These are phyloP conservation scores for Bassia scoparia DNA, from an alignment of 148 eudicot species.

Conservation along the genomic window DNA sequence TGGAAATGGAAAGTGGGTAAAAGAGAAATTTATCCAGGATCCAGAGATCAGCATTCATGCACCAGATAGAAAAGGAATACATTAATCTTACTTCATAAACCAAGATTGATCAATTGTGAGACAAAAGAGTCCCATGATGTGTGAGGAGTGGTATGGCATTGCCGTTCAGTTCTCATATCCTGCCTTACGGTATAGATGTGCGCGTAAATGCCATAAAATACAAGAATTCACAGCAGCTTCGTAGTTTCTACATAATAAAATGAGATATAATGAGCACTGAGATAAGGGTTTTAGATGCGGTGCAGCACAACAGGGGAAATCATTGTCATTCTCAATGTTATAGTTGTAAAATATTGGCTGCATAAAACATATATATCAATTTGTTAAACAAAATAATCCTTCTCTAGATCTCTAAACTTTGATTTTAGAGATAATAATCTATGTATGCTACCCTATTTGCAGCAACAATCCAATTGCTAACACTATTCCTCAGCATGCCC, in stretches of 20 bases:
- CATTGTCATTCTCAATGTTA: constrained; percentile 64
- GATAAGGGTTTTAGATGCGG: constrained; percentile 59
- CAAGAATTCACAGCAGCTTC: too few relatives aligned
- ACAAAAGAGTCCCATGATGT: constrained; percentile 59
- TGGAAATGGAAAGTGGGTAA: neutral
- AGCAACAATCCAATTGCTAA: constrained; percentile 10
- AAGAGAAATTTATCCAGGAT: neutral
- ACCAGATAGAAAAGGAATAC: neutral
- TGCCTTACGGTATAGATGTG: constrained; percentile 39
- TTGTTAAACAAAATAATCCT: neutral
- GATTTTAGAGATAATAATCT: neutral
- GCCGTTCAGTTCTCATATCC: constrained; percentile 59
- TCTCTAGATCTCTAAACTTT: neutral
- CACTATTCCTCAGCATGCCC: constrained; percentile 80
- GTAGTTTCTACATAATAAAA: constrained; percentile 1
- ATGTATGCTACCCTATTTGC: constrained; percentile 13
- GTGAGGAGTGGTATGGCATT: constrained; percentile 40
- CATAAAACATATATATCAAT: constrained; percentile 21
- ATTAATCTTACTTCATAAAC: constrained; percentile 75
- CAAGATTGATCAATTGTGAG: constrained; percentile 71
- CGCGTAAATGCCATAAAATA: too few relatives aligned
- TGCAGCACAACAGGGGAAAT: constrained; percentile 46
- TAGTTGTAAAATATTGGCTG: constrained; percentile 75
- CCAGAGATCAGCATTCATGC: neutral
- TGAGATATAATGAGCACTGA: constrained; percentile 40